Percentiles rank a stretch among this genome's conserved stretches.
phyloP scores from a whole-genome alignment of 305 asterid species.

The Petunia hybrid region DNA sequence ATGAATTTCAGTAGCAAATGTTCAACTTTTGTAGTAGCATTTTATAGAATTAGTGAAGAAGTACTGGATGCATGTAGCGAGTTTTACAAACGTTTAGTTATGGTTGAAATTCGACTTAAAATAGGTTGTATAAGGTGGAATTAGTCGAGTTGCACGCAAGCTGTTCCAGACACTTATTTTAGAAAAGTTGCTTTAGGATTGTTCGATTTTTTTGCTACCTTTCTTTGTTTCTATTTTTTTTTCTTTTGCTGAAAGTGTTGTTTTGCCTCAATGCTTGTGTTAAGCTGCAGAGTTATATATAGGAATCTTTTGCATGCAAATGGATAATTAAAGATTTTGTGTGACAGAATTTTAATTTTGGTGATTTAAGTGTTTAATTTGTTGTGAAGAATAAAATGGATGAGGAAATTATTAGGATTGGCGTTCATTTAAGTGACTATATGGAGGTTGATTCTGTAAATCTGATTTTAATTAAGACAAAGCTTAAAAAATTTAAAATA shows the following conservation, averaged over 20 bases:
- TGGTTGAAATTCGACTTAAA: not conserved
- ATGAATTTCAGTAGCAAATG: not conserved
- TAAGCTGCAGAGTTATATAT: not conserved
- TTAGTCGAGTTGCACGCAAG: not conserved
- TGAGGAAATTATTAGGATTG: not conserved
- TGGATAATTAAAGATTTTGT: constrained; percentile 21
- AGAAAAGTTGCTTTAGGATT: too few relatives aligned
- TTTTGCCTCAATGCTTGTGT: constrained; percentile 8
- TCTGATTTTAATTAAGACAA: not conserved
- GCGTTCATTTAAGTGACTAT: not conserved
- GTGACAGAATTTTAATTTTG: constrained; percentile 1
- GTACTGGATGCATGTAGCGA: constrained; percentile 3
- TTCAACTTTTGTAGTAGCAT: not conserved
- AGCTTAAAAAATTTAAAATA: not conserved
- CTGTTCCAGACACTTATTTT: too few relatives aligned
- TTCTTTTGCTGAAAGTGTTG: not conserved
- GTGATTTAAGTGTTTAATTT: constrained; percentile 10
- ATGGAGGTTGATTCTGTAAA: not conserved
- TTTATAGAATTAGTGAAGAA: not conserved
- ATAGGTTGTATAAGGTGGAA: not conserved
- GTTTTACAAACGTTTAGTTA: not conserved
- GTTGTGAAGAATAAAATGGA: not conserved
- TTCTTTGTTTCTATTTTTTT: not conserved
- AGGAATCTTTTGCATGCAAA: constrained; percentile 15
- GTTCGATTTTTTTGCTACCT: not conserved